Evolutionary conservation across 108 stramenopile species (phyloP).

Genomic region (Discostella stelligeroides): DNA sequence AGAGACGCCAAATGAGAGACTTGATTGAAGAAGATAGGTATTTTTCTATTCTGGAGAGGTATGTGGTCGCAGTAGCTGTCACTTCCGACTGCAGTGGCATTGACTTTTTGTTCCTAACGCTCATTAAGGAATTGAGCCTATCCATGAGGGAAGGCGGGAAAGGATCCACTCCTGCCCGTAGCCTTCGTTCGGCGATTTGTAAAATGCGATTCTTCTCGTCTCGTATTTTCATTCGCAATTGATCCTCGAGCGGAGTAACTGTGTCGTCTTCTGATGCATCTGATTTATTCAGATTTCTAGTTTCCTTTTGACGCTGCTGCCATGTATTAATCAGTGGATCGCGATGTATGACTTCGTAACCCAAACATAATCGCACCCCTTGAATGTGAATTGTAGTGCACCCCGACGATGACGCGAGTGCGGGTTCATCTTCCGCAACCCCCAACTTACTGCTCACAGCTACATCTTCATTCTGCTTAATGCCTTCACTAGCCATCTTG

Average conservation of each 20-base stretch:
- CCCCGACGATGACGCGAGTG: conserved; percentile 6
- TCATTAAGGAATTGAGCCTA: conserved; percentile 20
- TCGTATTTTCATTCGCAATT: conserved; percentile 15
- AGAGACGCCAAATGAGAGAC: conserved; percentile 41
- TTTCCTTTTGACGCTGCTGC: conserved; percentile 6
- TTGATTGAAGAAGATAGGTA: conserved; percentile 38
- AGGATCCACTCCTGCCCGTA: conserved; percentile 42
- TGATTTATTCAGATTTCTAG: not conserved
- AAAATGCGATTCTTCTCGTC: conserved; percentile 42
- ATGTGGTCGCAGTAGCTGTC: not conserved
- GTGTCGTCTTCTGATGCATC: not conserved
- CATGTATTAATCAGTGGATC: conserved; percentile 19
- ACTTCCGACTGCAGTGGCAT: not conserved
- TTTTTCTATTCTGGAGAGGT: conserved; percentile 36
- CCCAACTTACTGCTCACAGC: not conserved
- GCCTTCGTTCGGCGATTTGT: conserved; percentile 43
- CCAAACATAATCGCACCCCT: conserved; percentile 27
- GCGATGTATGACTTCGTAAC: conserved; percentile 38
- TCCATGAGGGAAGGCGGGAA: conserved; percentile 32
- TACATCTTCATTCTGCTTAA: not conserved
- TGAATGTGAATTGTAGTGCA: conserved; percentile 34
- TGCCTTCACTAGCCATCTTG: not conserved
- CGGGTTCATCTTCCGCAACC: conserved; percentile 8
- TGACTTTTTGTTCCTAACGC: conserved; percentile 7
- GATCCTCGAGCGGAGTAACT: conserved; percentile 15